Evolutionary conservation across 2,329 filamentous ascomycete genomes (phyloP).

Genomic region (Chrysoporthe cubensis): DNA sequence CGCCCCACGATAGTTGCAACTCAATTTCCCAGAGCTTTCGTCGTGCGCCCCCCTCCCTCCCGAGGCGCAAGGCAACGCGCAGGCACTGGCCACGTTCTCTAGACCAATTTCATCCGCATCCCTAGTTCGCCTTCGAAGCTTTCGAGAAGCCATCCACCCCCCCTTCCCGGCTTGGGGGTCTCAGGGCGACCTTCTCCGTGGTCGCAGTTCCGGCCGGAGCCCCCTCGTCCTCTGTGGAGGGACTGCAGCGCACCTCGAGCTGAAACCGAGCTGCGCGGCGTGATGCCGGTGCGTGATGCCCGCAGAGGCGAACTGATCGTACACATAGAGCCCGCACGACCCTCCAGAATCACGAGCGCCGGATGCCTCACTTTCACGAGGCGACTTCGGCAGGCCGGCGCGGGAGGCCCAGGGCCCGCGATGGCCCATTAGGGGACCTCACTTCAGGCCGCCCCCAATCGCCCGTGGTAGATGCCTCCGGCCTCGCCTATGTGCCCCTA

Average conservation of each 20-base stretch:
- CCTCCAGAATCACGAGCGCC: not conserved
- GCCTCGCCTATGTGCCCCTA: not conserved
- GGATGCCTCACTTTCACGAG: conserved; percentile 6
- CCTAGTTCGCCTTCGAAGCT: not conserved
- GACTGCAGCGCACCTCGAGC: not conserved
- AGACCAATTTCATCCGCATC: too few relatives aligned
- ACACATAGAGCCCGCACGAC: not conserved
- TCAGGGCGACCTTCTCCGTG: not conserved
- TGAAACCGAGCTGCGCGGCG: not conserved
- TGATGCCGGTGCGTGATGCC: not conserved
- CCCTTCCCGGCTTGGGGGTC: not conserved
- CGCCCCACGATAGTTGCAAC: conserved; percentile 10
- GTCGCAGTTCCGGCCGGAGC: not conserved
- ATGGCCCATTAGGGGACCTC: not conserved
- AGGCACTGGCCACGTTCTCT: not conserved
- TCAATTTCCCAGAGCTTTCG: not conserved
- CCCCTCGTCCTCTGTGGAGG: not conserved
- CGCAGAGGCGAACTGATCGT: not conserved
- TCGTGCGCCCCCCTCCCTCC: not conserved
- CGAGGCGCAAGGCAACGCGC: conserved; percentile 7
- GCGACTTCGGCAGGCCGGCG: not conserved
- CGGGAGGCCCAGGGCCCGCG: not conserved
- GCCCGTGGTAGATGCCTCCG: not conserved
- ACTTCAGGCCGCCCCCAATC: conserved; percentile 8
- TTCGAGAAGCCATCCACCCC: not conserved